Evolutionary conservation across 2,329 filamentous ascomycete genomes (phyloP).

Genomic region (Phialemoniopsis sp.): DNA sequence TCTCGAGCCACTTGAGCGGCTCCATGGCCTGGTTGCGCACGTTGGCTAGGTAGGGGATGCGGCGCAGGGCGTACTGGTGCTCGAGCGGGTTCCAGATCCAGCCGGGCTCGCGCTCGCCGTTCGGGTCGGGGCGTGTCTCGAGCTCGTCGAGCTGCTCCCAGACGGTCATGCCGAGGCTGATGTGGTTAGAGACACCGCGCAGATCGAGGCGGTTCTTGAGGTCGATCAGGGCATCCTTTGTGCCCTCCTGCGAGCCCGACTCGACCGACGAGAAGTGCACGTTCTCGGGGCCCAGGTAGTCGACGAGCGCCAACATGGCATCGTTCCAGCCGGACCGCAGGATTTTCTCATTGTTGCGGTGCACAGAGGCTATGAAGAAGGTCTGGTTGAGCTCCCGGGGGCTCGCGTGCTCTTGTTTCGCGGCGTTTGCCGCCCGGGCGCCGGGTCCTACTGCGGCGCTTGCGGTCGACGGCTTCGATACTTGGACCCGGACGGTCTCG

Average conservation of each 20-base stretch:
- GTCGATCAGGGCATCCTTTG: slow-evolving; percentile 56
- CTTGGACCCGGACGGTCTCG: slow-evolving; percentile 19
- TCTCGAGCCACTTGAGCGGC: slow-evolving; percentile 47
- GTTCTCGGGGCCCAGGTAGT: slow-evolving; percentile 55
- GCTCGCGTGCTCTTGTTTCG: slow-evolving; percentile 11
- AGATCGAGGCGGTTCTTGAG: slow-evolving; percentile 49
- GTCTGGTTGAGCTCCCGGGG: slow-evolving; percentile 17
- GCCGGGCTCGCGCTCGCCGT: slow-evolving; percentile 37
- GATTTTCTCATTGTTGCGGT: slow-evolving; percentile 62
- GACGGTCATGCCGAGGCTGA: slow-evolving; percentile 51
- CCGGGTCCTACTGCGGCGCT: slow-evolving; percentile 7
- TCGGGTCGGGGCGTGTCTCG: slow-evolving; percentile 26
- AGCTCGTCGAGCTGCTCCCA: slow-evolving; percentile 54
- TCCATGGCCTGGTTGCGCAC: slow-evolving; percentile 60
- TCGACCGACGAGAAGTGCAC: slow-evolving; percentile 64
- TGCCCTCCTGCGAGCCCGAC: slow-evolving; percentile 64
- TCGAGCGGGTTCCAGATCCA: slow-evolving; percentile 56
- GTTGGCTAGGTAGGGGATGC: slow-evolving; percentile 64
- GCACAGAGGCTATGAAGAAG: slow-evolving; percentile 63
- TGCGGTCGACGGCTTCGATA: slow-evolving; percentile 9
- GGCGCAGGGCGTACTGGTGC: slow-evolving; percentile 50
- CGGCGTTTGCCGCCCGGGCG: slow-evolving; percentile 6
- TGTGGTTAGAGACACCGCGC: slow-evolving; percentile 45
- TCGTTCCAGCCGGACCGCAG: slow-evolving; percentile 57
- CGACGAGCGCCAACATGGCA: slow-evolving; percentile 51